Evolutionary conservation across 371 early-diverging fungal species (phyloP), one percentile per base, ranked within the genome.

Genomic region (Dichotomocladium elegans): DNA sequence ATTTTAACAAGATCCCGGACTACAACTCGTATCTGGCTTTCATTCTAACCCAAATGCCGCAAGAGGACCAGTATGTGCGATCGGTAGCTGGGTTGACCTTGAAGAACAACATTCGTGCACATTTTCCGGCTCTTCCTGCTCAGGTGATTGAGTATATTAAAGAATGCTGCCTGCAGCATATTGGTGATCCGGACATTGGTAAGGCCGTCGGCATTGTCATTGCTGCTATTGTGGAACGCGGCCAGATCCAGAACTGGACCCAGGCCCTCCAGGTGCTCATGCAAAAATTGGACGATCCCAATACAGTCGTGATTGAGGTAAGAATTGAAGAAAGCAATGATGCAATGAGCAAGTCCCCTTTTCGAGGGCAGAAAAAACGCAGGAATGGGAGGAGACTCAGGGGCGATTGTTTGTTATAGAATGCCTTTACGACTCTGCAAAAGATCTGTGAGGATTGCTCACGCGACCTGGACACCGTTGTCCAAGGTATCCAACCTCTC

Each of bases 361-460:
- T n/a, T n/a, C n/a, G n/a, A 17, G 37, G 37, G 8, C 21, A 37
- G 8, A 21, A 37, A 17, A 15, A 37, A 37, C 21, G 37, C 17
- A 1, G 10, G n/a, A 10, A 33, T 33, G 14, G 5, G 37, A 37
- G 11, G 17, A 17, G 17, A 17, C 14, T 35, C 6, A 15, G n/a
- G 21, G 21, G 17, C n/a, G 5, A 15, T 25, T 37, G 11, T 41
- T 10, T 52, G 1, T 44, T 53, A n/a, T 71, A 92, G 91, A 88
- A 91, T 44, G 82, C 92, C 17, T 90, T 93, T 63, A 83, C 84
- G 42, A 91, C 94, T 8, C 68, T 97, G 53, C 79, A 83, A 65
- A 94, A 92, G 73, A 90, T 96, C 56, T 95, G 96, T 72, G 96
- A 97, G 64, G 98, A 96, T 64, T 88, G 85, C 42, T 68, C 87